Conservation (phyloP, 2,329 filamentous ascomycete species). For the Phoma herbarum region DNA sequence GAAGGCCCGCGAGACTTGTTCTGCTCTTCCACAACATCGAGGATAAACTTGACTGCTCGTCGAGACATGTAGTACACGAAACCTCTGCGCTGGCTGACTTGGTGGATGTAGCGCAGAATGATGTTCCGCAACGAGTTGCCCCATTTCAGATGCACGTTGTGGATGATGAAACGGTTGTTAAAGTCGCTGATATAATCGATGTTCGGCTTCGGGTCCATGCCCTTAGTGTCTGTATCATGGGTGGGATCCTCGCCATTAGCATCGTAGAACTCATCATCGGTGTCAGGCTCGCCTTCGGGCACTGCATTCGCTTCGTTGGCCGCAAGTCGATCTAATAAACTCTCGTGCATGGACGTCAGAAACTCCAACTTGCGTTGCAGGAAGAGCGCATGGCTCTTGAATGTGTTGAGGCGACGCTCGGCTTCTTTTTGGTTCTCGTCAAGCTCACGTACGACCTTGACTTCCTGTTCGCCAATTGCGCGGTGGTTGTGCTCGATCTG, state of each 20-base stretch:
- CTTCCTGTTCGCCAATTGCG: conserved; percentile 77
- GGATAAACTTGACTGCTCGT: conserved; percentile 94
- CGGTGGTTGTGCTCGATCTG: conserved; percentile 80
- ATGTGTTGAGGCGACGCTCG: conserved; percentile 63
- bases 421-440: conserved; percentile 62
- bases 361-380: conserved; percentile 67
- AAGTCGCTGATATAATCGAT: conserved; percentile 93
- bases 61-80: conserved; percentile 98
- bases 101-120: conserved; percentile 95
- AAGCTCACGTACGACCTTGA: conserved; percentile 65
- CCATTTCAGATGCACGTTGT: conserved; percentile 98
- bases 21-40: conserved; percentile 97
- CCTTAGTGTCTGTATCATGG: conserved; percentile 56
- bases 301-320: conserved; percentile 64
- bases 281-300: conserved; percentile 54
- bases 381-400: conserved; percentile 65
- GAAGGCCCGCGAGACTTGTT: conserved; percentile 65
- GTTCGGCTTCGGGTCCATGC: conserved; percentile 72
- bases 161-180: conserved; percentile 97
- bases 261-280: conserved; percentile 57
- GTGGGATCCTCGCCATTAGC: conserved; percentile 63
- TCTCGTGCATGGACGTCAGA: conserved; percentile 65
- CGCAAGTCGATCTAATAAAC: conserved; percentile 63
- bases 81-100: conserved; percentile 92
- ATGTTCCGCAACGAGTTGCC: conserved; percentile 96